Evolutionary conservation across 2,329 filamentous ascomycete species (phyloP).

Genomic region (Volutella citrinella): DNA sequence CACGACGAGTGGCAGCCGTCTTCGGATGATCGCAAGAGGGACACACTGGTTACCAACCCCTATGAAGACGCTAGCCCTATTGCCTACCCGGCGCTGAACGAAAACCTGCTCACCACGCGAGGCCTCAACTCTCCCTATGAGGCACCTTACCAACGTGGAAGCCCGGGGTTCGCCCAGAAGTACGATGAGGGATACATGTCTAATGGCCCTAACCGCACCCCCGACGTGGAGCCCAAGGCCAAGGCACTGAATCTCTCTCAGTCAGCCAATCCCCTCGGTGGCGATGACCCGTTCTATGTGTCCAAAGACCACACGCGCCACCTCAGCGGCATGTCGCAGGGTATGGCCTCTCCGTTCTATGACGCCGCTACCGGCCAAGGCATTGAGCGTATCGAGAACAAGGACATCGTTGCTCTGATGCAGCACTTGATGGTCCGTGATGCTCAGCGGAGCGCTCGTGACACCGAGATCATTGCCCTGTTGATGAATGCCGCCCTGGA

Average conservation of each 20-base stretch:
- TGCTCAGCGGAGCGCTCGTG: constrained; percentile 90
- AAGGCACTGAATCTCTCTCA: constrained; percentile 54
- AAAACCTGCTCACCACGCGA: constrained; percentile 43
- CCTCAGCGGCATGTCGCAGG: constrained; percentile 86
- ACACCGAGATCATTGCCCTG: constrained; percentile 94
- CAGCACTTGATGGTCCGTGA: constrained; percentile 95
- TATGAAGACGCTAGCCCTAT: constrained; percentile 65
- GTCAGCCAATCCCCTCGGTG: constrained; percentile 44
- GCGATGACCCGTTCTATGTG: constrained; percentile 65
- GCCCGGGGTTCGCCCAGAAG: constrained; percentile 58
- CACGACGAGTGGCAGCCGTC: constrained; percentile 63
- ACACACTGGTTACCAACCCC: constrained; percentile 65
- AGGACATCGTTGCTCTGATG: constrained; percentile 96
- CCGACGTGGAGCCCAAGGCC: constrained; percentile 51
- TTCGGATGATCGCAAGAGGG: constrained; percentile 61
- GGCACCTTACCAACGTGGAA: constrained; percentile 49
- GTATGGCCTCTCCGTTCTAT: constrained; percentile 85
- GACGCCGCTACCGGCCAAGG: constrained; percentile 85
- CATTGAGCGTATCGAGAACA: constrained; percentile 89
- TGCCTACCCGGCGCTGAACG: constrained; percentile 51
- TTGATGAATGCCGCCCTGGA: constrained; percentile 91
- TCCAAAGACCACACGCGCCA: constrained; percentile 60
- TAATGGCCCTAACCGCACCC: constrained; percentile 57
- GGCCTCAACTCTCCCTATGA: constrained; percentile 39
- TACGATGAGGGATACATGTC: constrained; percentile 91